Base-by-base conservation (phyloP, 1,284 basidiomycete species). In the Trametes sp. region DNA sequence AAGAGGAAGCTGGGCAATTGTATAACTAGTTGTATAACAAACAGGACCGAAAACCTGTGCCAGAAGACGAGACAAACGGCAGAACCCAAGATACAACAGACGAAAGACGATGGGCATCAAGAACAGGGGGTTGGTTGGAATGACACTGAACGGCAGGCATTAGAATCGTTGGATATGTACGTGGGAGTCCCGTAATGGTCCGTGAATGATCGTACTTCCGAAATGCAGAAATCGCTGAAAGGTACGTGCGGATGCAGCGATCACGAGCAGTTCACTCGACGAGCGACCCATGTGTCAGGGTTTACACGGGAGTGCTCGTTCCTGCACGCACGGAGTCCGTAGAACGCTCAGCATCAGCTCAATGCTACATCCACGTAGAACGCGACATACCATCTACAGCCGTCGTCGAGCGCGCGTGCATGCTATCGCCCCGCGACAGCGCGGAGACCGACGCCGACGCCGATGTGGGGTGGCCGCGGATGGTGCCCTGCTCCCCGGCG, bases 321-420 rank as follows among this genome's bases (percentile, higher is more conserved):
- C 45, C 45, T 46, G 24, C 24, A 46, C 24, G 13, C 4, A 28
- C 45, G 45, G 45, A 26, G 23, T 28, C 26, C 24, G 9, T 28
- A 16, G 28, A 28, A 28, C 23, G 23, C 4, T 23, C 31, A 10
- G n/a, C 3, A 33, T 21, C 29, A 31, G n/a, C 8, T 19, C 28
- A 26, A 4, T 4, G 7, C 5, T 24, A 10, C 44, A 4, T 49
- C 7, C 48, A 21, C 8, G 33, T n/a, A 33, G 16, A 16, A 13
- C 23, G 6, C 11, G 51, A 57, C 35, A 41, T 41, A 54, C 62
- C 57, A 11, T 67, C 66, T 16, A 67, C 66, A 28, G 66, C 66
- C 1, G 66, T 67, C 0, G 61, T 67, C 24, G 66, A 67, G 11
- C 65, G 65, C 21, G 62, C 65, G 26, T 62, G 65, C 38, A 61